These are phyloP conservation scores for Botryotinia calthae DNA, from an alignment of 2,329 filamentous ascomycete genomes.

Conservation along the genomic window DNA sequence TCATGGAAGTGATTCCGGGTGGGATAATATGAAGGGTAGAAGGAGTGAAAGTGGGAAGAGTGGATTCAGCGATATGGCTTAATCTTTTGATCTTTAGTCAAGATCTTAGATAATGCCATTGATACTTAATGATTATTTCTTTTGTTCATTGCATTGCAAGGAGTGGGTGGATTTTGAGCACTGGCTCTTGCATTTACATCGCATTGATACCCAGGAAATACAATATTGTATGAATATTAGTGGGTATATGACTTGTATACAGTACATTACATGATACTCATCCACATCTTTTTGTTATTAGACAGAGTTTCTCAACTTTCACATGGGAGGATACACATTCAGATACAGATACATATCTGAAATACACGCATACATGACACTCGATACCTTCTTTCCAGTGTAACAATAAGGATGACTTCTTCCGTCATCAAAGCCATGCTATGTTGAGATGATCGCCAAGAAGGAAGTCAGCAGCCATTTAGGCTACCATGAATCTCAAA, in stretches of 20 bases:
- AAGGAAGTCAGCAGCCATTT: conserved; percentile 11
- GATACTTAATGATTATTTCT: conserved; percentile 7
- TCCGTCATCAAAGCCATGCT: not conserved
- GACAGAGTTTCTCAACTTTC: not conserved
- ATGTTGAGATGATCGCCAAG: not conserved
- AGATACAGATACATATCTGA: not conserved
- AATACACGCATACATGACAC: not conserved
- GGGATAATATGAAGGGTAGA: conserved; percentile 7
- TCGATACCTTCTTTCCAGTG: not conserved
- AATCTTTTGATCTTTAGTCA: not conserved
- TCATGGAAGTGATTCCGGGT: conserved; percentile 11
- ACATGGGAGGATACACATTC: not conserved
- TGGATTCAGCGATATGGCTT: conserved; percentile 13
- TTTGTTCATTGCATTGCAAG: conserved; percentile 15
- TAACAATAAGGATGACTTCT: not conserved
- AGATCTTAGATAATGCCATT: conserved; percentile 5
- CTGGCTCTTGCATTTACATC: not conserved
- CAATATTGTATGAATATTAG: not conserved
- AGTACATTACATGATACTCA: not conserved
- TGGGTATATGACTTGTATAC: not conserved
- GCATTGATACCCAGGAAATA: conserved; percentile 7
- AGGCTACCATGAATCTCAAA: not conserved
- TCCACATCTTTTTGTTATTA: not conserved
- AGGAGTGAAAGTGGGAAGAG: conserved; percentile 13
- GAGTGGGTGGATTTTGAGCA: conserved; percentile 1